These are phyloP conservation scores for Candida endomychidarum DNA, from an alignment of 805 yeast genomes.

Conservation along the genomic window DNA sequence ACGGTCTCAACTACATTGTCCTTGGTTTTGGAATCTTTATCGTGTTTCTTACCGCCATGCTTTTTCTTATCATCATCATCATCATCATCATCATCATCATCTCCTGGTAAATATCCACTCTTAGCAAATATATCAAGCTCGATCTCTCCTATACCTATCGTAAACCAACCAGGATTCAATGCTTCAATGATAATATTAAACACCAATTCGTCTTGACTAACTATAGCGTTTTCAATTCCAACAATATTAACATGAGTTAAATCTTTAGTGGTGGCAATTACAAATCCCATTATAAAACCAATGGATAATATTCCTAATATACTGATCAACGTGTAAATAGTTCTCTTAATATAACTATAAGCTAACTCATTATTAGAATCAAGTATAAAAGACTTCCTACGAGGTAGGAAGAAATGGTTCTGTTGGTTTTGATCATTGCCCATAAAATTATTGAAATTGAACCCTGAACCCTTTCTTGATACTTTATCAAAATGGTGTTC, in stretches of 20 bases:
- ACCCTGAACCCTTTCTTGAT: constrained; percentile 16
- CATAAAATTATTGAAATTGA: constrained; percentile 11
- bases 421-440: constrained; percentile 20
- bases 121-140: constrained; percentile 86
- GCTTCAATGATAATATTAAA: constrained; percentile 79
- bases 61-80: neutral
- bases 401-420: constrained; percentile 28
- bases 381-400: constrained; percentile 25
- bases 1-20: constrained; percentile 55
- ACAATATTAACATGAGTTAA: constrained; percentile 62
- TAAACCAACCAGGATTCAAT: constrained; percentile 82
- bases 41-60: constrained; percentile 10
- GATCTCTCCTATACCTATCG: constrained; percentile 59
- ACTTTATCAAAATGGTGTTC: constrained; percentile 16
- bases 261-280: constrained; percentile 84
- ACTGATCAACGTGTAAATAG: constrained; percentile 44
- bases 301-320: constrained; percentile 55
- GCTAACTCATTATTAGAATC: constrained; percentile 7
- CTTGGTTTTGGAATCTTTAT: constrained; percentile 17
- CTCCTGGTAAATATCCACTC: constrained; percentile 46
- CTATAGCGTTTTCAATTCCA: constrained; percentile 67
- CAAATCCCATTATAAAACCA: constrained; percentile 81
- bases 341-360: constrained; percentile 27
- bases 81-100: constrained; percentile 6
- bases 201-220: constrained; percentile 80